A percentile compares a stretch with the other conserved stretches of the same genome.
Evolutionary conservation across 1,284 basidiomycete genomes (phyloP).

Genomic region (Volvariella volvacea): DNA sequence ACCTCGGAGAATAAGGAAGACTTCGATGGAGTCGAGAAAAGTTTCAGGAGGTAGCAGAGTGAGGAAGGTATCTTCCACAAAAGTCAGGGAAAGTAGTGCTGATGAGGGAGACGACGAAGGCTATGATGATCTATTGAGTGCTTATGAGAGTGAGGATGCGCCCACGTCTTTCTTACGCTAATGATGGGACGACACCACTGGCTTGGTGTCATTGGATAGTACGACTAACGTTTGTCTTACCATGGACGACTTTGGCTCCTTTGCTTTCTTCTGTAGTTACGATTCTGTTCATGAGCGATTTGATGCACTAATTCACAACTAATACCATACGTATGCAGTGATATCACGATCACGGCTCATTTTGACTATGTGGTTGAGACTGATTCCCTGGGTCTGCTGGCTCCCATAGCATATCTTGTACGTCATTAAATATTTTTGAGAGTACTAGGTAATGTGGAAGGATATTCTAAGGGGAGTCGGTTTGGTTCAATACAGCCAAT

Average conservation of each 20-base stretch:
- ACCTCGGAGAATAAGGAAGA: slow-evolving; percentile 24
- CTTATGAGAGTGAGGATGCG: slow-evolving; percentile 68
- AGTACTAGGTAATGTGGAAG: slow-evolving; percentile 51
- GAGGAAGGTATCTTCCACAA: slow-evolving; percentile 41
- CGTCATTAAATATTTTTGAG: neutral
- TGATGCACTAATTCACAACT: too few relatives aligned
- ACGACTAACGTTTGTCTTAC: too few relatives aligned
- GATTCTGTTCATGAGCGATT: too few relatives aligned
- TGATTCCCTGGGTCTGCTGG: neutral
- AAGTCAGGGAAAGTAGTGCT: slow-evolving; percentile 49
- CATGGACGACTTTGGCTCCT: too few relatives aligned
- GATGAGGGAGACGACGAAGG: slow-evolving; percentile 75
- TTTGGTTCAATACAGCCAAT: neutral
- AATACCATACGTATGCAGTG: too few relatives aligned
- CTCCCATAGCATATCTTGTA: neutral
- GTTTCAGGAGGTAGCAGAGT: slow-evolving; percentile 26
- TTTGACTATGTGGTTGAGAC: too few relatives aligned
- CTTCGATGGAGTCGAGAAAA: slow-evolving; percentile 31
- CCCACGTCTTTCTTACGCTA: neutral
- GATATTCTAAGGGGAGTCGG: slow-evolving; percentile 4
- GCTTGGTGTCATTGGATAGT: too few relatives aligned
- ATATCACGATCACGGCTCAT: too few relatives aligned
- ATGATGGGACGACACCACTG: too few relatives aligned
- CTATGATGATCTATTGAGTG: slow-evolving; percentile 69
- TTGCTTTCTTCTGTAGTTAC: too few relatives aligned